These are phyloP conservation scores for Geum urbanum DNA, from an alignment of 306 rosid species.

Conservation along the genomic window DNA sequence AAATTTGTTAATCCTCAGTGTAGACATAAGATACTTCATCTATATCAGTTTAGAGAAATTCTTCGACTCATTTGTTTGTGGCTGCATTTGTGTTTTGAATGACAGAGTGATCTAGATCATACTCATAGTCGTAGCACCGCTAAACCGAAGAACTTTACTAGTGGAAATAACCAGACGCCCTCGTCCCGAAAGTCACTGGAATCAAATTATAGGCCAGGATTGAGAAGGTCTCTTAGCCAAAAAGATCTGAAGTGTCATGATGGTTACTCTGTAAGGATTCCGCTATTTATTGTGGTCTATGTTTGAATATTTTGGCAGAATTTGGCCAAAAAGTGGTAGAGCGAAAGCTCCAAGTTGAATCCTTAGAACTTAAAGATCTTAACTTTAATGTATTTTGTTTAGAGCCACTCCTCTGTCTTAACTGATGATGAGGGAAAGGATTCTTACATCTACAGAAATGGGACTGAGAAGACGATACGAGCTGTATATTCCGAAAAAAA, in stretches of 20 bases:
- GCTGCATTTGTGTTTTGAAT: constrained; percentile 22
- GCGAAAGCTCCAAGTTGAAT: not conserved
- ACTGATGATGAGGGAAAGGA: constrained; percentile 83
- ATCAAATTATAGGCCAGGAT: constrained; percentile 51
- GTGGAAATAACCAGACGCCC: constrained; percentile 38
- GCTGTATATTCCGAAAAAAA: constrained; percentile 54
- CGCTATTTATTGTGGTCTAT: constrained; percentile 9
- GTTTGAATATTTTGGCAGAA: not conserved
- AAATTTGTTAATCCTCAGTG: not conserved
- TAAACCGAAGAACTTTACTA: constrained; percentile 41
- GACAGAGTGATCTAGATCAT: constrained; percentile 80
- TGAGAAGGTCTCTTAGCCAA: constrained; percentile 75
- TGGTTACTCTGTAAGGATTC: constrained; percentile 80
- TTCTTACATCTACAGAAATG: constrained; percentile 41
- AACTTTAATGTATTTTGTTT: constrained; percentile 8
- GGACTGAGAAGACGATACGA: constrained; percentile 45
- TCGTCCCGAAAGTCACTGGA: constrained; percentile 40
- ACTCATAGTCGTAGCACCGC: constrained; percentile 42
- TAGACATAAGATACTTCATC: not conserved
- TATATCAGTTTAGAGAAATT: not conserved
- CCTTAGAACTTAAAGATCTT: not conserved
- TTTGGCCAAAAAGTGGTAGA: not conserved
- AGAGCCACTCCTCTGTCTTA: constrained; percentile 90
- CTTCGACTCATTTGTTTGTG: not conserved
- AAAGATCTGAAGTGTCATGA: constrained; percentile 70